Evolutionary conservation across 208 protist genomes (phyloP), one percentile per base, ranked within the genome.

Genomic region (Acanthamoeba royreba): DNA sequence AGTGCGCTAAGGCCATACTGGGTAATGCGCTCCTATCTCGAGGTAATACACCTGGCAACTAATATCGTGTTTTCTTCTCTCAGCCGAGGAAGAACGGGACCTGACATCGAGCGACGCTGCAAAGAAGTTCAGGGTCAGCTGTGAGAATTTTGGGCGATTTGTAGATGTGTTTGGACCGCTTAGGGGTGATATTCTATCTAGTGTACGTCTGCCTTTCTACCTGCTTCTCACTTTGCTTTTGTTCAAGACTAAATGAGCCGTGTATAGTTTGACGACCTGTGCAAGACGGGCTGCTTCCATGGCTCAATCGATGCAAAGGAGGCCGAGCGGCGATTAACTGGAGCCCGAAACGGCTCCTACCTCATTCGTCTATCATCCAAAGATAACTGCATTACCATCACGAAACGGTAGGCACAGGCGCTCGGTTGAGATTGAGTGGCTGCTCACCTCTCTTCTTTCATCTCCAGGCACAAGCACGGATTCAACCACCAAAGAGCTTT

Each of bases 401-500:
- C 72, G n/a, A 83, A 83, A 31, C 40, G 72, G 69, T 79, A 69
- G 8, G n/a, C n/a, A n/a, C n/a, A n/a, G n/a, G n/a, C n/a, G n/a
- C n/a, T n/a, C n/a, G n/a, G n/a, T n/a, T n/a, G n/a, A n/a, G n/a
- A n/a, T n/a, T n/a, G n/a, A n/a, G 13, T 58, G 15, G 13, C 49
- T 22, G 49, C 49, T n/a, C 22, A 58, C 22, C 13, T 58, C 49
- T 58, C 49, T 58, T n/a, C 22, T 22, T 58, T 22, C 22, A 58
- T 58, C 49, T 58, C 49, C 38, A 79, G 69, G 72, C 72, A 83
- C 72, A 83, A 83, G 72, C 72, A 83, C 72, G 72, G 72, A 31
- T 83, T 83, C 72, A 83, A 83, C 43, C 72, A 83, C 42, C 72
- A 83, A 45, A 83, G 72, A 8, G 72, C 72, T 38, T 83, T 83